Conservation (phyloP, 805 yeast species). For the Candida xiaguanensis region DNA sequence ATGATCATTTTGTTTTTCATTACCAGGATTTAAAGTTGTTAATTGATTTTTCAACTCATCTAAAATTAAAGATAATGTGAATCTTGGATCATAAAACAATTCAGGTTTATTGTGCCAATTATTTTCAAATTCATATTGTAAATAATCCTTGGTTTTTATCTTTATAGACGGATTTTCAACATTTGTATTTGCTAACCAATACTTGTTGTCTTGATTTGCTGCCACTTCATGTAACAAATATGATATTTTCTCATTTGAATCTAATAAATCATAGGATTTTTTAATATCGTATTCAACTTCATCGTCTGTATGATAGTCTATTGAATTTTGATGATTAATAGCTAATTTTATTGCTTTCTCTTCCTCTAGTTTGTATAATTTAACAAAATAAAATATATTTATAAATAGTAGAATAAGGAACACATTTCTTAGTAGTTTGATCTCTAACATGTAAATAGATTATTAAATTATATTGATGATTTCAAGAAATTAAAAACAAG, state of each 20-base stretch:
- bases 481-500: too few species aligned
- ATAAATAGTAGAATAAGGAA: constrained; percentile 18
- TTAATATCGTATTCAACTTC: constrained; percentile 13
- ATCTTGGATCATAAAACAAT: constrained; percentile 50
- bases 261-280: constrained; percentile 16
- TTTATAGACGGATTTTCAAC: constrained; percentile 19
- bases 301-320: constrained; percentile 19
- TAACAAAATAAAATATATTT: constrained; percentile 19
- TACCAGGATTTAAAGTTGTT: constrained; percentile 13
- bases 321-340: constrained; percentile 11
- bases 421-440: constrained; percentile 14
- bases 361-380: constrained; percentile 17
- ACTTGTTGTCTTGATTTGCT: constrained; percentile 19
- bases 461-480: too few species aligned
- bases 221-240: constrained; percentile 18
- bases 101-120: constrained; percentile 18
- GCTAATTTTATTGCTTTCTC: constrained; percentile 14
- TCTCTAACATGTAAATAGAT: constrained; percentile 16
- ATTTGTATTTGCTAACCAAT: constrained; percentile 27
- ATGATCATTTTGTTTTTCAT: constrained; percentile 26
- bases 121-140: constrained; percentile 8
- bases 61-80: constrained; percentile 48
- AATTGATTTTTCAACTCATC: constrained; percentile 30
- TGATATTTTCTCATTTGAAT: constrained; percentile 15
- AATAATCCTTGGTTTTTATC: constrained; percentile 18